These are phyloP conservation scores for Waltiozyma sp. DNA, from an alignment of 1,139 yeast genomes.

Conservation along the genomic window DNA sequence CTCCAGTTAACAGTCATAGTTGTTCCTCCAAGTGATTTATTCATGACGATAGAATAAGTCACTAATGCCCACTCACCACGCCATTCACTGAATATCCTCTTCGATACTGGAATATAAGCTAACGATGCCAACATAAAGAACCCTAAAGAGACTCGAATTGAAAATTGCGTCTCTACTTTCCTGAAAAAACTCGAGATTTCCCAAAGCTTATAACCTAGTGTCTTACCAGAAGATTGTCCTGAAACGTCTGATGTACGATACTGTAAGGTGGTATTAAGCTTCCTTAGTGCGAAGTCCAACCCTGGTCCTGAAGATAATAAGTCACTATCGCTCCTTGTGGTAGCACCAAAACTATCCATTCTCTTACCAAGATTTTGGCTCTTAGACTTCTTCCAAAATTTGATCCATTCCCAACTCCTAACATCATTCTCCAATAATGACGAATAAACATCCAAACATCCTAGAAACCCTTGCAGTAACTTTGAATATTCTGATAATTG, in stretches of 20 bases:
- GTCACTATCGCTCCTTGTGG: background rate
- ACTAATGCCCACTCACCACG: slow-evolving; percentile 81
- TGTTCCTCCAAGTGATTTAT: slow-evolving; percentile 80
- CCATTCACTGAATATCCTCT: slow-evolving; percentile 49
- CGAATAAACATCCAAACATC: slow-evolving; percentile 34
- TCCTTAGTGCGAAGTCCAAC: slow-evolving; percentile 11
- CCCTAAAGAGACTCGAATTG: slow-evolving; percentile 70
- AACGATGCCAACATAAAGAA: slow-evolving; percentile 55
- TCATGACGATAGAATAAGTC: slow-evolving; percentile 75
- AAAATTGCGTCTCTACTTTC: slow-evolving; percentile 65
- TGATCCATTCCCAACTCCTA: slow-evolving; percentile 42
- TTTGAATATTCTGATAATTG: slow-evolving; percentile 52
- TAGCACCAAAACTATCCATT: background rate
- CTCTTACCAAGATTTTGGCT: background rate
- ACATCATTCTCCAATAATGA: slow-evolving; percentile 16
- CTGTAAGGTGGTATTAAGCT: slow-evolving; percentile 10
- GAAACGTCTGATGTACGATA: background rate
- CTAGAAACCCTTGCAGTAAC: slow-evolving; percentile 42
- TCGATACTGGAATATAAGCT: slow-evolving; percentile 52
- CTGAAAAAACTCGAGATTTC: slow-evolving; percentile 31
- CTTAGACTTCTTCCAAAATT: slow-evolving; percentile 29
- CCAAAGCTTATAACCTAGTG: slow-evolving; percentile 27
- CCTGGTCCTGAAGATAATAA: slow-evolving; percentile 6
- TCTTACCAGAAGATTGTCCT: background rate
- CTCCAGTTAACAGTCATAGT: slow-evolving; percentile 71